phyloP scores from a whole-genome alignment of 2,329 filamentous ascomycete species.

The Byssoonygena ceratinophila region DNA sequence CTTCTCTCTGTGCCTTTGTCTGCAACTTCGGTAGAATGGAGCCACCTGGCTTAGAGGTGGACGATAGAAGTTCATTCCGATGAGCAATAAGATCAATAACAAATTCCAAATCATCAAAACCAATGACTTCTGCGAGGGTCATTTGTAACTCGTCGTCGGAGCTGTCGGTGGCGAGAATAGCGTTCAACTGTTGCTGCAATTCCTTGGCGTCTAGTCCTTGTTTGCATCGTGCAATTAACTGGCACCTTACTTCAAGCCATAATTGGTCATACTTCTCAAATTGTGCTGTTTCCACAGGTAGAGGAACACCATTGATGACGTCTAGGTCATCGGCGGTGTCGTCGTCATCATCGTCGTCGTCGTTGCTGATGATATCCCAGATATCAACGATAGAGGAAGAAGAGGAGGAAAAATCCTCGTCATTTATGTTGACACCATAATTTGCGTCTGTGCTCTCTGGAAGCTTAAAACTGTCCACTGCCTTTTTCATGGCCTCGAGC shows the following conservation, averaged over 20 bases:
- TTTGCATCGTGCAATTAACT: slow-evolving; percentile 52
- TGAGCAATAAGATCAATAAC: slow-evolving; percentile 81
- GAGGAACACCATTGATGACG: slow-evolving; percentile 37
- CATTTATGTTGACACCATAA: slow-evolving; percentile 53
- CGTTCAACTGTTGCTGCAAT: slow-evolving; percentile 67
- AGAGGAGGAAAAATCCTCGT: slow-evolving; percentile 53
- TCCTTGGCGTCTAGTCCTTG: slow-evolving; percentile 57
- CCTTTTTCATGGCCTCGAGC: slow-evolving; percentile 73
- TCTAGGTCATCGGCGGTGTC: slow-evolving; percentile 56
- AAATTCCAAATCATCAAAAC: slow-evolving; percentile 87
- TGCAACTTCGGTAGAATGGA: slow-evolving; percentile 50
- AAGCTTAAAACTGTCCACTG: slow-evolving; percentile 61
- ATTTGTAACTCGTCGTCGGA: slow-evolving; percentile 84
- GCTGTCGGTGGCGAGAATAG: slow-evolving; percentile 58
- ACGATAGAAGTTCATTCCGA: slow-evolving; percentile 53
- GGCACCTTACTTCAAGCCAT: slow-evolving; percentile 65
- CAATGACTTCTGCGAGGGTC: slow-evolving; percentile 75
- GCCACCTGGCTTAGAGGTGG: slow-evolving; percentile 25
- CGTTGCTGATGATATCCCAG: slow-evolving; percentile 74
- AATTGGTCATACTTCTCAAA: slow-evolving; percentile 42
- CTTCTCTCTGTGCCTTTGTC: slow-evolving; percentile 66
- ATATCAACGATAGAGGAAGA: slow-evolving; percentile 56
- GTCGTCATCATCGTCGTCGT: slow-evolving; percentile 59
- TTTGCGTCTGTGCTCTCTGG: slow-evolving; percentile 42
- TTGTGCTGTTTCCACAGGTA: slow-evolving; percentile 16